Conservation (phyloP, 371 early-diverging fungal species). For the Polyrhizophydium stewartii region DNA sequence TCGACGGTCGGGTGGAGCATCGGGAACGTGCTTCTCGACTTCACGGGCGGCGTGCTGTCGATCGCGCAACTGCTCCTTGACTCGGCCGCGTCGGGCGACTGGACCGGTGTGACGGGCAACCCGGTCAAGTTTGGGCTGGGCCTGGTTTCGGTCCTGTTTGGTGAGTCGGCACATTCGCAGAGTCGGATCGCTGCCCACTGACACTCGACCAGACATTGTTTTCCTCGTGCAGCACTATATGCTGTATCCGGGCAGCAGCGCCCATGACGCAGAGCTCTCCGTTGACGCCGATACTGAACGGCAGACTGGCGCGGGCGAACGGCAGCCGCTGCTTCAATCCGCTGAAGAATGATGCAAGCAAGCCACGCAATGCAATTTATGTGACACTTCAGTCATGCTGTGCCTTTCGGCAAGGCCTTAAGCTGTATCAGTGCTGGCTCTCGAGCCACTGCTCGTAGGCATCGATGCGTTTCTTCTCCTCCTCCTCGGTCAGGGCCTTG, state of each 20-base stretch:
- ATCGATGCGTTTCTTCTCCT: slow-evolving; percentile 67
- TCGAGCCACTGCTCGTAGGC: slow-evolving; percentile 74
- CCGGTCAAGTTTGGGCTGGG: slow-evolving; percentile 73
- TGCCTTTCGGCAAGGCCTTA: slow-evolving; percentile 81
- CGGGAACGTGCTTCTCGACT: slow-evolving; percentile 84
- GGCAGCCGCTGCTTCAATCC: too few species aligned
- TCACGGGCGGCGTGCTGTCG: slow-evolving; percentile 82
- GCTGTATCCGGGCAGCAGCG: slow-evolving; percentile 8
- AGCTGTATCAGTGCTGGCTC: slow-evolving; percentile 9
- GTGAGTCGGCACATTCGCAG: slow-evolving; percentile 1
- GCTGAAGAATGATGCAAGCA: too few species aligned
- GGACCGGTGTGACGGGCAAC: slow-evolving; percentile 46
- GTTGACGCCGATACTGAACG: background rate
- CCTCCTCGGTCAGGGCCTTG: slow-evolving; percentile 61
- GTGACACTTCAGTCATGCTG: too few species aligned
- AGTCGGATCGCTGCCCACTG: background rate
- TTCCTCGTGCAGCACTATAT: slow-evolving; percentile 82
- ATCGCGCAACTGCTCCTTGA: slow-evolving; percentile 77
- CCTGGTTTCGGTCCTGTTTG: slow-evolving; percentile 69
- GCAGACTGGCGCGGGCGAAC: background rate
- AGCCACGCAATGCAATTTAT: too few species aligned
- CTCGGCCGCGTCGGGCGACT: slow-evolving; percentile 59
- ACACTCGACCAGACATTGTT: slow-evolving; percentile 47
- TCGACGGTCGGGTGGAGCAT: slow-evolving; percentile 94
- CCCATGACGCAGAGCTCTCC: background rate